Percentiles rank a stretch among this genome's conserved stretches.
These are phyloP conservation scores for Mycena maculata DNA, from an alignment of 768 basidiomycete genomes.

Conservation along the genomic window DNA sequence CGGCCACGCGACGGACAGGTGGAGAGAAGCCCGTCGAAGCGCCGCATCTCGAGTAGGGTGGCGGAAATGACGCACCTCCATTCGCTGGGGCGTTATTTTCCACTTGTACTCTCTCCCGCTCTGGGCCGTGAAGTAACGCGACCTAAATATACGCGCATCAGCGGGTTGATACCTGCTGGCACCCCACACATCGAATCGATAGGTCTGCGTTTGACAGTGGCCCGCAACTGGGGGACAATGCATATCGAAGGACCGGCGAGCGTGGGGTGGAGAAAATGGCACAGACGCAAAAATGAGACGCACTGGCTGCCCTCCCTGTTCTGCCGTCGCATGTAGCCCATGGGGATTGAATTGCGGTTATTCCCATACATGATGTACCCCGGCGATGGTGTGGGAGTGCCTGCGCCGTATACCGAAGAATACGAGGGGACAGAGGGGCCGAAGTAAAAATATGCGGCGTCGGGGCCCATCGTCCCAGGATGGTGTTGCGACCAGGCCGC, in stretches of 20 bases:
- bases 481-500: constrained; percentile 74
- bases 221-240: not conserved
- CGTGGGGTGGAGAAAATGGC: not conserved
- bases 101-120: constrained; percentile 81
- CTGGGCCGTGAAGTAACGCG: constrained; percentile 79
- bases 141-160: constrained; percentile 52
- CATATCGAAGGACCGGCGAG: constrained; percentile 10
- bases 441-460: constrained; percentile 79
- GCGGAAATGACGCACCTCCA: constrained; percentile 72
- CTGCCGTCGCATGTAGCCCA: constrained; percentile 68
- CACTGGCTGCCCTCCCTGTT: constrained; percentile 74
- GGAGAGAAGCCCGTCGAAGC: too few relatives aligned
- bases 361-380: constrained; percentile 81
- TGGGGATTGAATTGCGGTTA: constrained; percentile 61
- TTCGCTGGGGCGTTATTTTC: constrained; percentile 68
- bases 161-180: not conserved
- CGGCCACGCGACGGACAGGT: not conserved
- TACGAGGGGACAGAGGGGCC: constrained; percentile 48
- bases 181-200: constrained; percentile 2
- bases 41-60: too few relatives aligned
- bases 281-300: constrained; percentile 42
- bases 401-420: constrained; percentile 19
- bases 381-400: constrained; percentile 59
- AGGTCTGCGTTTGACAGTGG: not conserved
- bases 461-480: constrained; percentile 83